These are phyloP conservation scores for Porogramme epimiltina DNA, from an alignment of 1,284 basidiomycete species.

Conservation along the genomic window DNA sequence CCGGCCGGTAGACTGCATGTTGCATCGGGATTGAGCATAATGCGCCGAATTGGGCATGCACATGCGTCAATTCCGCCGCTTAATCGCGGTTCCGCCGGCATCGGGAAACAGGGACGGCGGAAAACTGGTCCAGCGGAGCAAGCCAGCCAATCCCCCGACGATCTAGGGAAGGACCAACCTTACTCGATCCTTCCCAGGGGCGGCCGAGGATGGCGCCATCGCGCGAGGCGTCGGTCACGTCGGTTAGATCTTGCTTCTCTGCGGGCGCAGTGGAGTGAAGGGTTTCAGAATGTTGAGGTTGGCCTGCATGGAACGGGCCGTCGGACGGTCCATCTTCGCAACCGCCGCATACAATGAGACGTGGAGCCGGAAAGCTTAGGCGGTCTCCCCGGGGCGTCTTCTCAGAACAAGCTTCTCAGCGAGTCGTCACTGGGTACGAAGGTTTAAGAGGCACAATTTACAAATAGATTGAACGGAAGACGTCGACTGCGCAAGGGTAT, in stretches of 20 bases:
- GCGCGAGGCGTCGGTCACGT: neutral
- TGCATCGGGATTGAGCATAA: neutral
- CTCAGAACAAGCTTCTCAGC: no score
- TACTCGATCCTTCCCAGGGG: neutral
- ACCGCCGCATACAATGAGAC: neutral
- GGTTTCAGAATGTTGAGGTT: neutral
- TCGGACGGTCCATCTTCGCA: neutral
- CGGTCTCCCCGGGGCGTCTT: neutral
- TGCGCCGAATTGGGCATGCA: conserved; percentile 1
- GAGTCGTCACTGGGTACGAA: no score
- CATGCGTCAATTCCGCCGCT: conserved; percentile 2
- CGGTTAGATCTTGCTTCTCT: neutral
- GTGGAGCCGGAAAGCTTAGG: neutral
- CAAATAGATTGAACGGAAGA: no score
- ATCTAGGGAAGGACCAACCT: neutral
- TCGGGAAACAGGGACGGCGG: neutral
- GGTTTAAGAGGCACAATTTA: no score
- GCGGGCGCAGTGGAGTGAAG: neutral
- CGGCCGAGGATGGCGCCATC: neutral
- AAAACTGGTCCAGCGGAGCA: neutral
- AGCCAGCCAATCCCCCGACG: no score
- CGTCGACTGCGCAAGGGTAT: no score
- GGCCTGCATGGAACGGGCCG: neutral
- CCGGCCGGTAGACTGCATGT: neutral
- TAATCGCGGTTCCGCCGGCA: no score